These are phyloP conservation scores for Sporisorium iseilematis-ciliati DNA, from an alignment of 1,284 basidiomycete genomes.

Conservation along the genomic window DNA sequence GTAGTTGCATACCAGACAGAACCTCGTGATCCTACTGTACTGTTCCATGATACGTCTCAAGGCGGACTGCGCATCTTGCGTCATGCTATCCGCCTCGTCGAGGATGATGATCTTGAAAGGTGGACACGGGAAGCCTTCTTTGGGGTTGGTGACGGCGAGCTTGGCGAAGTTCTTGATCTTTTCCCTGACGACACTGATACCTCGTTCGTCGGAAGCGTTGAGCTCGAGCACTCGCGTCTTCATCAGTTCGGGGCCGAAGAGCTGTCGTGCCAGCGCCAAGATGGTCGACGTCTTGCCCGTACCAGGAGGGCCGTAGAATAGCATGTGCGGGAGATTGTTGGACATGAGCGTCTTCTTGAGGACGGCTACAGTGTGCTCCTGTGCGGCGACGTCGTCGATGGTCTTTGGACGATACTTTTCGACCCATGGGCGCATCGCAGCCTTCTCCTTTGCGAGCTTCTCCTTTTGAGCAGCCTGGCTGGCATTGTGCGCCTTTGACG, in stretches of 20 bases:
- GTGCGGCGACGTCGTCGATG: slow-evolving; percentile 95
- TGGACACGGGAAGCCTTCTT: slow-evolving; percentile 83
- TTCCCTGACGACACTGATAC: slow-evolving; percentile 94
- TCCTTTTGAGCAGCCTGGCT: slow-evolving; percentile 43
- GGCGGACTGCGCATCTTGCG: slow-evolving; percentile 97
- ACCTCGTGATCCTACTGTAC: slow-evolving; percentile 94
- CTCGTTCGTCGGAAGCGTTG: slow-evolving; percentile 99
- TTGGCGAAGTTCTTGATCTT: slow-evolving; percentile 99
- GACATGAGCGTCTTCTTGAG: slow-evolving; percentile 89
- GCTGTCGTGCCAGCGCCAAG: slow-evolving; percentile 89
- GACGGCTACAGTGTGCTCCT: slow-evolving; percentile 94
- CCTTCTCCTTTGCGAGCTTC: slow-evolving; percentile 46
- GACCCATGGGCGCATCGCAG: slow-evolving; percentile 87
- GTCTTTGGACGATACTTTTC: slow-evolving; percentile 99
- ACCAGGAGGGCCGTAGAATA: slow-evolving; percentile 98
- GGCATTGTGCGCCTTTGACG: slow-evolving; percentile 40
- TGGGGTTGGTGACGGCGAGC: slow-evolving; percentile 69
- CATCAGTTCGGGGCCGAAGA: slow-evolving; percentile 97
- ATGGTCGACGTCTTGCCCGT: slow-evolving; percentile 99
- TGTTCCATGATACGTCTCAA: slow-evolving; percentile 98
- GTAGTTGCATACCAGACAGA: slow-evolving; percentile 99
- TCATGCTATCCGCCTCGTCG: slow-evolving; percentile 99
- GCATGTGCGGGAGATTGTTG: slow-evolving; percentile 97
- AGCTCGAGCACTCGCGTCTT: slow-evolving; percentile 92
- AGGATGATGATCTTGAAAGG: slow-evolving; percentile 99